Evolutionary conservation across 176 grass and related monocot genomes (phyloP), one percentile per base, ranked within the genome.

Genomic region (Urochloa ruziziensis): DNA sequence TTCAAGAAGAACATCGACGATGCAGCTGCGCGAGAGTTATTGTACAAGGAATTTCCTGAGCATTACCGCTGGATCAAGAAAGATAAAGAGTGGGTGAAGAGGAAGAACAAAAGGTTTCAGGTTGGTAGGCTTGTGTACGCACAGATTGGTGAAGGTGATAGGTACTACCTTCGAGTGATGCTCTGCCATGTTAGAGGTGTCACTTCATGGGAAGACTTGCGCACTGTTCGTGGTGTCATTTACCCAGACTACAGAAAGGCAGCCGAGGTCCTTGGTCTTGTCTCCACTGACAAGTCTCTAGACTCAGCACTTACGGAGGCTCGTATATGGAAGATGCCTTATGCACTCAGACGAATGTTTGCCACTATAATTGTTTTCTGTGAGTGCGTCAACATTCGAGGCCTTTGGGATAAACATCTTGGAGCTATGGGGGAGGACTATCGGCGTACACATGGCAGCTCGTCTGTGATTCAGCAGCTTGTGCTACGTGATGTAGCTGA

Each of bases 381-480:
- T 4, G 51, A 75, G 12, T 23, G 4, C 0, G 58, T 21, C 2
- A 58, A 75, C 16, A 57, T 76, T 2, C 62, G 18, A 4, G 33
- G 2, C 8, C 17, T 66, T 30, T 66, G 62, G 62, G 32, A 66
- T 2, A 66, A 66, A 17, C 33, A 66, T 19, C 36, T 36, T 21
- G 33, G 36, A 21, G 18, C 62, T 6, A 19, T 66, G 32, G 6
- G 33, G 0, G 62, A 66, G 0, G 62, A 63, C 47, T 47, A 47
- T 49, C 3, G 0, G 2, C 47, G 4, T 5, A 18, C 47, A 5
- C 47, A 49, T 5, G 47, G 18, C 1, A n/a, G 4, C 15, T 30
- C 10, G 1, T 0, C 19, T 2, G 3, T 2, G 1, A n/a, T 27
- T 1, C 5, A 11, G 9, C 25, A 61, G 10, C 2, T 29, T 15